Percentiles rank a stretch among this genome's conserved stretches.
These are phyloP conservation scores for Alternaria ethzedia DNA, from an alignment of 2,329 filamentous ascomycete species.

Conservation along the genomic window DNA sequence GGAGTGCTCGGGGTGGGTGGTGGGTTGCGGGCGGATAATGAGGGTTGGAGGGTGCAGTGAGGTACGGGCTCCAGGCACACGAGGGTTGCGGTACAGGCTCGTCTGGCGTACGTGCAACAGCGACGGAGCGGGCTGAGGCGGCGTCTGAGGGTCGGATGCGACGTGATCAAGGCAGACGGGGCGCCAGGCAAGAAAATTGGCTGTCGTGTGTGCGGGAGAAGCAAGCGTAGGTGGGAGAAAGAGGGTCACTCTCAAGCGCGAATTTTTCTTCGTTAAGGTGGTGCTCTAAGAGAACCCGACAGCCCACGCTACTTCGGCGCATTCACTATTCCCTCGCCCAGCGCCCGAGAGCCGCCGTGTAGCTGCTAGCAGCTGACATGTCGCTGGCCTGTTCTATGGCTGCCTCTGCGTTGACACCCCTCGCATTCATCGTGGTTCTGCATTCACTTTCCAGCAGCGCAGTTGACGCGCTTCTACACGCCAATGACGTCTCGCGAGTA, in stretches of 20 bases:
- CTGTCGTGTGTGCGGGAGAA: conserved; percentile 41
- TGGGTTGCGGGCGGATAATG: conserved; percentile 9
- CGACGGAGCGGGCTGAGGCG: conserved; percentile 28
- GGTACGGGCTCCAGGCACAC: conserved; percentile 38
- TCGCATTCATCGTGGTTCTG: not conserved
- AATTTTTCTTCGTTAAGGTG: conserved; percentile 26
- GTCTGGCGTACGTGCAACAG: conserved; percentile 22
- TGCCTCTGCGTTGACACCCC: not conserved
- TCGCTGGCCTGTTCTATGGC: conserved; percentile 1
- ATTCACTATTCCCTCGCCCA: conserved; percentile 18
- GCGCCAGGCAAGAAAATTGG: conserved; percentile 40
- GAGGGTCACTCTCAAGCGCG: conserved; percentile 27
- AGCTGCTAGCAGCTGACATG: not conserved
- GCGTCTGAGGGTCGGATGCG: conserved; percentile 32
- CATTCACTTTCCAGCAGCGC: conserved; percentile 5
- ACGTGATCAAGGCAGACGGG: conserved; percentile 34
- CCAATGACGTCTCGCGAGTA: conserved; percentile 26
- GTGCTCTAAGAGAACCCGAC: conserved; percentile 20
- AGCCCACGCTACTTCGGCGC: conserved; percentile 22
- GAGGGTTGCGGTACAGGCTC: conserved; percentile 18
- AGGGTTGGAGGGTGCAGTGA: conserved; percentile 19
- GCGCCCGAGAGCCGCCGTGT: conserved; percentile 22
- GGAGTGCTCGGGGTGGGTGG: conserved; percentile 13
- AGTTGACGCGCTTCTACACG: conserved; percentile 14
- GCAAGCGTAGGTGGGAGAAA: conserved; percentile 35